Evolutionary conservation across 2,329 filamentous ascomycete genomes (phyloP).

Genomic region (Fusarium tuaranense): DNA sequence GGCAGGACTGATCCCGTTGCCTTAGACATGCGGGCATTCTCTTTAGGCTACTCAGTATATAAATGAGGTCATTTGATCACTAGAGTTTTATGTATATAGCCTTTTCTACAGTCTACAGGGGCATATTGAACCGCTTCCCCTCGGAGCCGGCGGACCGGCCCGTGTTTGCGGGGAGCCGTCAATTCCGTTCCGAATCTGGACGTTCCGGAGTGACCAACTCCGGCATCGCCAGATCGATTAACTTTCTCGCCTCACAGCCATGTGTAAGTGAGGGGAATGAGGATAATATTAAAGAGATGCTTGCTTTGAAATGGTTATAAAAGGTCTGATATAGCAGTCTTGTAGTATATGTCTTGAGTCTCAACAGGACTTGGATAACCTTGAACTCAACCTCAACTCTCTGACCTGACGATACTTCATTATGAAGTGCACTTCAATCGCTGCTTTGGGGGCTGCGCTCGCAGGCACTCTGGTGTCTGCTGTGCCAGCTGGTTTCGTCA

Average conservation of each 20-base stretch:
- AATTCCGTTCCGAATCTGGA: conserved; percentile 25
- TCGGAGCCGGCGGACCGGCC: background rate
- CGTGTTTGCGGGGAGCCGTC: background rate
- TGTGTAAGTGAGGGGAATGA: conserved; percentile 8
- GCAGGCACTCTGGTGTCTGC: conserved; percentile 7
- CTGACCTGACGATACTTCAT: background rate
- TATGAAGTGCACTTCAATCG: conserved; percentile 26
- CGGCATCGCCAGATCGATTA: conserved; percentile 28
- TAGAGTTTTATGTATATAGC: background rate
- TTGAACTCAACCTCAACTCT: background rate
- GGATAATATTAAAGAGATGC: background rate
- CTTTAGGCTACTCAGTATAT: background rate
- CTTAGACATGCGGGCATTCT: background rate
- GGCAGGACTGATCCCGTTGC: background rate
- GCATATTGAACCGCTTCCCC: background rate
- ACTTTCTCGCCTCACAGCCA: conserved; percentile 7
- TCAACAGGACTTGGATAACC: background rate
- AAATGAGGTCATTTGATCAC: background rate
- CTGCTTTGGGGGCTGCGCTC: conserved; percentile 12
- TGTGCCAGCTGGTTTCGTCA: conserved; percentile 58
- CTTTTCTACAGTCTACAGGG: background rate
- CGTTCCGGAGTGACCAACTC: conserved; percentile 25
- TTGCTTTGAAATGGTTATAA: conserved; percentile 12
- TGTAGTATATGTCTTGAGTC: background rate
- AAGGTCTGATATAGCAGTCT: background rate